These are phyloP conservation scores for Austropuccinia psidii DNA, from an alignment of 1,284 basidiomycete species.

Conservation along the genomic window DNA sequence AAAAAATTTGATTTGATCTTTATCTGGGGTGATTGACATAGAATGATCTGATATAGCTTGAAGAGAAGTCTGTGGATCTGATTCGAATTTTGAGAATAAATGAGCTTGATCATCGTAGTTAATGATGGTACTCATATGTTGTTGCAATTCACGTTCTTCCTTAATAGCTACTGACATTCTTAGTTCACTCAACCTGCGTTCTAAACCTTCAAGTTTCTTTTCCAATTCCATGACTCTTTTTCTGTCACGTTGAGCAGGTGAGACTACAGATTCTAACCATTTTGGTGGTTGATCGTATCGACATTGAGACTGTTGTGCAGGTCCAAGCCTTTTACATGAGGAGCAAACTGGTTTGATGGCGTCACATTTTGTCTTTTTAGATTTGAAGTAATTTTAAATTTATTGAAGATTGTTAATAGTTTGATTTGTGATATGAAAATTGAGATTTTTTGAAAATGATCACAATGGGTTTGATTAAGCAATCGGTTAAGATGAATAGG, in stretches of 20 bases:
- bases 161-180: background rate
- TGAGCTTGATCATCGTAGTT: background rate
- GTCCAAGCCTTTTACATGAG: constrained; percentile 14
- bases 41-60: background rate
- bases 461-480: no score
- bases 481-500: background rate
- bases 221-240: constrained; percentile 14
- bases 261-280: constrained; percentile 31
- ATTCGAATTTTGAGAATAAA: background rate
- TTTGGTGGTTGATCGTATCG: constrained; percentile 35
- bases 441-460: no score
- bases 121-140: background rate
- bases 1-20: background rate
- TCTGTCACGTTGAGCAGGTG: background rate
- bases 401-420: no score
- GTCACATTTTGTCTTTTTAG: constrained; percentile 37
- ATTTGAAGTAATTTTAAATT: no score
- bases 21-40: background rate
- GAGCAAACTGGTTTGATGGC: constrained; percentile 33
- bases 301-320: constrained; percentile 10
- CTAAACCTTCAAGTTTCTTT: constrained; percentile 10
- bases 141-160: background rate
- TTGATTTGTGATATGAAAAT: no score
- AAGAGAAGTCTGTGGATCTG: background rate
- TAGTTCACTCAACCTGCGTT: background rate